A percentile compares a stretch with the other conserved stretches of the same genome.
Conservation (phyloP, 768 basidiomycete genomes). For the Serendipita sp. region DNA sequence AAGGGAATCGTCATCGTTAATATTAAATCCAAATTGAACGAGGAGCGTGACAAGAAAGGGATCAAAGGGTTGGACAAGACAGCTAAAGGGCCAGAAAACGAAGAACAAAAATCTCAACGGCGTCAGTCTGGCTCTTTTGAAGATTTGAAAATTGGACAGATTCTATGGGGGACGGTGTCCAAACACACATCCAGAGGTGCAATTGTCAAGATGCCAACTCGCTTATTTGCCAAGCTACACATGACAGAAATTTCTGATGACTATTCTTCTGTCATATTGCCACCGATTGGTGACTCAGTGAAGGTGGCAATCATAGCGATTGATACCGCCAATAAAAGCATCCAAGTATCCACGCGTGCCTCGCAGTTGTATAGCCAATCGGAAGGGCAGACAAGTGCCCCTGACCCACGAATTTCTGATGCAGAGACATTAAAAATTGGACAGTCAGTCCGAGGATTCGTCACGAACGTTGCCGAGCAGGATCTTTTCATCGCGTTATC, state of each 20-base stretch:
- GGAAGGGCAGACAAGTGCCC: slow-evolving; percentile 24
- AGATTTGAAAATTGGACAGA: slow-evolving; percentile 50
- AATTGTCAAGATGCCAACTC: slow-evolving; percentile 55
- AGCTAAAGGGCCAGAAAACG: slow-evolving; percentile 10
- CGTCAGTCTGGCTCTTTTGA: slow-evolving; percentile 39
- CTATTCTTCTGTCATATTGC: slow-evolving; percentile 43
- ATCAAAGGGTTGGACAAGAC: too few species aligned
- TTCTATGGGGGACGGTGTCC: slow-evolving; percentile 66
- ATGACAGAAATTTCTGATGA: slow-evolving; percentile 73
- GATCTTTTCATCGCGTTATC: slow-evolving; percentile 84
- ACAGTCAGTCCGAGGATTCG: slow-evolving; percentile 66
- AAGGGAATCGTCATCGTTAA: slow-evolving; percentile 78
- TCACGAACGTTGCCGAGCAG: slow-evolving; percentile 73
- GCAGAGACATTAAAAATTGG: slow-evolving; percentile 54
- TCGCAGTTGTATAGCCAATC: slow-evolving; percentile 50
- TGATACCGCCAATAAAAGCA: slow-evolving; percentile 46
- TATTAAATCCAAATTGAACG: slow-evolving; percentile 44
- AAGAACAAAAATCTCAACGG: slow-evolving; percentile 27
- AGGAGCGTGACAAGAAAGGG: too few species aligned
- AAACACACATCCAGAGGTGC: slow-evolving; percentile 57
- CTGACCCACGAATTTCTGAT: slow-evolving; percentile 52
- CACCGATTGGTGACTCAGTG: slow-evolving; percentile 47
- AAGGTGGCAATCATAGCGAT: slow-evolving; percentile 56
- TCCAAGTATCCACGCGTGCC: slow-evolving; percentile 65
- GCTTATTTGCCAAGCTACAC: slow-evolving; percentile 61